Conservation (phyloP, 1,284 basidiomycete genomes). For the Heterobasidion parviporum region DNA sequence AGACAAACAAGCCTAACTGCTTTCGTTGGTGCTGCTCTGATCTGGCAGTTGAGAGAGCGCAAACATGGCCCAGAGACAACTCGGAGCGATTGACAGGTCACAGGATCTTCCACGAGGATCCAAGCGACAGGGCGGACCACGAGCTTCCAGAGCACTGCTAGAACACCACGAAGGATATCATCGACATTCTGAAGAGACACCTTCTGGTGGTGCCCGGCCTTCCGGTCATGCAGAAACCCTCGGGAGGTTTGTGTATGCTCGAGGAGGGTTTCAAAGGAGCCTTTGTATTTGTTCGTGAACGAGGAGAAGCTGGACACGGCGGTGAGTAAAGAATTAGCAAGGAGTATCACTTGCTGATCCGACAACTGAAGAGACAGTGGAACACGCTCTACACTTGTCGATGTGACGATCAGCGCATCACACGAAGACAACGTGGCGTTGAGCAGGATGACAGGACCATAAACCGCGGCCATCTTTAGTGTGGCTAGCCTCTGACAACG, state of each 20-base stretch:
- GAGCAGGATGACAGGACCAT: neutral
- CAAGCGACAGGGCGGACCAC: neutral
- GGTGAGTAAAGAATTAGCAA: neutral
- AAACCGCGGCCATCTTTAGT: neutral
- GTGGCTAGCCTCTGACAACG: neutral
- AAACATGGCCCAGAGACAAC: too few species aligned
- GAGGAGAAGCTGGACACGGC: neutral
- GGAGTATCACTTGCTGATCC: accelerated
- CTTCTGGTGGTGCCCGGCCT: neutral
- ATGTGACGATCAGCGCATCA: neutral
- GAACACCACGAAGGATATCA: neutral
- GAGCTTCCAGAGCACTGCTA: neutral
- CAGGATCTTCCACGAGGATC: too few species aligned
- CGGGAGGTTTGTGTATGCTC: too few species aligned
- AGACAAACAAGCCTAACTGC: too few species aligned
- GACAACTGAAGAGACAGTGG: neutral
- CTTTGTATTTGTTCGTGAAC: too few species aligned
- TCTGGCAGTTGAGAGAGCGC: too few species aligned
- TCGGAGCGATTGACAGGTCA: too few species aligned
- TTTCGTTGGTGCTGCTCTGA: too few species aligned
- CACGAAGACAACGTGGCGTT: neutral
- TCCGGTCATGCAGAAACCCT: neutral
- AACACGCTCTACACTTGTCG: neutral
- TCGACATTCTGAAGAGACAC: neutral
- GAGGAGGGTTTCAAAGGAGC: too few species aligned